Evolutionary conservation across 1,284 basidiomycete species (phyloP), one percentile per base, ranked within the genome.

Genomic region (Pyrrhoderma noxium): DNA sequence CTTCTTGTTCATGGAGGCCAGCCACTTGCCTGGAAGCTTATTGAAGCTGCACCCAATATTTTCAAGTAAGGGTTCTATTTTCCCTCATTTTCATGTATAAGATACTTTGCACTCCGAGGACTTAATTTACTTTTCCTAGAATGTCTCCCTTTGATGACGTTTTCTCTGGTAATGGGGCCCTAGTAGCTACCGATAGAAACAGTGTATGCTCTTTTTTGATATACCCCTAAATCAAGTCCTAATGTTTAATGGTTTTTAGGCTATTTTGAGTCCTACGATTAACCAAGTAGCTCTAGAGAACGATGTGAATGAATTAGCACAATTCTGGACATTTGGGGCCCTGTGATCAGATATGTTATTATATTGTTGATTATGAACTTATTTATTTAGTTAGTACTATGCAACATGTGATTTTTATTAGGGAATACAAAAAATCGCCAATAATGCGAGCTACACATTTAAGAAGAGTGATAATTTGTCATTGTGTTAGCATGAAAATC

Each of bases 11-110:
- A 52, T 18, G 51, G 44, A 9, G 51, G 51, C 11, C 25, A 27
- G 27, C 51, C 51, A 3, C 19, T 27, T 21, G 44, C 51, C 7
- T 52, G 51, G 51, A 52, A 38, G 18, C 51, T 47, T 16, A 37
- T 52, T 22, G 37, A 52, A 21, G 36, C 25, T 37, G 37, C 38
- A 4, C 51, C 51, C 14, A 16, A 18, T 23, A 42, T 47, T 9
- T 52, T 19, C 37, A 52, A 52, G 51, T 52, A 31, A 19, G 50
- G n/a, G n/a, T n/a, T 41, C 14, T 7, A 18, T 25, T 21, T n/a
- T 25, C 21, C 23, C 13, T 8, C 5, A 22, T 21, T 8, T 8
- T 22, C 27, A 23, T 25, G 5, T 3, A 2, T 18, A 35, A 9
- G 5, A 36, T 36, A 36, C 11, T n/a, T n/a, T n/a, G n/a, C n/a